Evolutionary conservation across 805 yeast species (phyloP).

Genomic region (Candida methanosorbosa): DNA sequence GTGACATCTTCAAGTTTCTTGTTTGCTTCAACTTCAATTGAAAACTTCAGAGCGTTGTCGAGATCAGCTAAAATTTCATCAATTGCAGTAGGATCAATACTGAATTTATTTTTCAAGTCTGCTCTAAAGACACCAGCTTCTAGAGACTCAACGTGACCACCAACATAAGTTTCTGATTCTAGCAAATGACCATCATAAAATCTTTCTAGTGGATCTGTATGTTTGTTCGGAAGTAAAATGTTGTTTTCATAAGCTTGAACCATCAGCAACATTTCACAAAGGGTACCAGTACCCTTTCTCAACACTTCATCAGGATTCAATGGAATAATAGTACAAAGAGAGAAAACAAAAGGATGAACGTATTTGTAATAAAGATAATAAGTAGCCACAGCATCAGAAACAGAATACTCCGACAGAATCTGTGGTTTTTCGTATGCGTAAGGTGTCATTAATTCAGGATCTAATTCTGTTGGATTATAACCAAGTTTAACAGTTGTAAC

Average conservation of each 20-base stretch:
- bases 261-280: conserved; percentile 96
- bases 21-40: conserved; percentile 74
- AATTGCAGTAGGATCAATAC: conserved; percentile 71
- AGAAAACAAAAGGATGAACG: conserved; percentile 94
- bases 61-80: conserved; percentile 72
- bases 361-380: conserved; percentile 93
- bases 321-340: conserved; percentile 92
- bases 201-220: conserved; percentile 87
- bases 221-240: conserved; percentile 87
- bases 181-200: conserved; percentile 90
- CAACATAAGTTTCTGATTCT: conserved; percentile 95
- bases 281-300: conserved; percentile 96
- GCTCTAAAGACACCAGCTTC: conserved; percentile 98
- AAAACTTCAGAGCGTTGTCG: conserved; percentile 69
- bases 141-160: conserved; percentile 96
- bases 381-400: conserved; percentile 98
- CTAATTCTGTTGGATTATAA: conserved; percentile 91
- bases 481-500: conserved; percentile 95
- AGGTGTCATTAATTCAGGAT: conserved; percentile 97
- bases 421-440: conserved; percentile 95
- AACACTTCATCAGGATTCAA: conserved; percentile 93
- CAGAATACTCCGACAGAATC: conserved; percentile 88
- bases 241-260: conserved; percentile 82
- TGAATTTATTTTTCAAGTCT: conserved; percentile 70
- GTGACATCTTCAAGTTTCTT: conserved; percentile 67